Percentiles rank a stretch among this genome's conserved stretches.
These are phyloP conservation scores for Boletus smithii DNA, from an alignment of 1,284 basidiomycete genomes.

Conservation along the genomic window DNA sequence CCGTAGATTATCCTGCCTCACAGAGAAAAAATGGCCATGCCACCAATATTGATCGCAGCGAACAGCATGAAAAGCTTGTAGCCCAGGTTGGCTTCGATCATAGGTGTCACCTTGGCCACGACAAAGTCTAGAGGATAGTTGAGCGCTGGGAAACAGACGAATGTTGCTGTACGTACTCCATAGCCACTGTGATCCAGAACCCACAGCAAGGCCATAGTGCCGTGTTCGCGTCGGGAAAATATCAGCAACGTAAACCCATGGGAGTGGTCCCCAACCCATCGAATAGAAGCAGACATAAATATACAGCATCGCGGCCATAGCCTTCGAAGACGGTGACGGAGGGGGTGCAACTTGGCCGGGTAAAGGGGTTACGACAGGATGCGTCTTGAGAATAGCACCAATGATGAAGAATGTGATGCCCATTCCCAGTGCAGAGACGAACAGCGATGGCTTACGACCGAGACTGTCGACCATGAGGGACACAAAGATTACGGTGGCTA, in stretches of 20 bases:
- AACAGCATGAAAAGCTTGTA: conserved; percentile 73
- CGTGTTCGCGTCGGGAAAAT: conserved; percentile 82
- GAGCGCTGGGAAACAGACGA: background rate
- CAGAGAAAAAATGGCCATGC: conserved; percentile 46
- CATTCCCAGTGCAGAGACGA: conserved; percentile 66
- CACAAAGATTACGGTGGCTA: conserved; percentile 66
- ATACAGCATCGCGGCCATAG: conserved; percentile 74
- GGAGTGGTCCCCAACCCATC: conserved; percentile 60
- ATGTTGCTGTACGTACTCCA: conserved; percentile 52
- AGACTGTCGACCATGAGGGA: conserved; percentile 53
- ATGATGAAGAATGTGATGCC: conserved; percentile 61
- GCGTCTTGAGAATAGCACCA: conserved; percentile 72
- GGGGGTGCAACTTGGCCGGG: conserved; percentile 24
- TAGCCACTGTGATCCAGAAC: conserved; percentile 73
- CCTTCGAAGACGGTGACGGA: conserved; percentile 53
- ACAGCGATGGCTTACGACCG: conserved; percentile 56
- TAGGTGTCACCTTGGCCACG: conserved; percentile 68
- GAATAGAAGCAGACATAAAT: conserved; percentile 76
- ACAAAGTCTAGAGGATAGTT: conserved; percentile 54
- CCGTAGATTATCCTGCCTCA: conserved; percentile 18
- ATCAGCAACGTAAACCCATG: conserved; percentile 76
- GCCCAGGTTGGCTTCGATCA: conserved; percentile 55
- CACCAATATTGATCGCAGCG: conserved; percentile 57
- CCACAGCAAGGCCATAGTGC: conserved; percentile 71
- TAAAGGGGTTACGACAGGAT: conserved; percentile 46